Evolutionary conservation across 352 stramenopile genomes (phyloP), one percentile per base, ranked within the genome.

Genomic region (Pythium vanterpoolii): DNA sequence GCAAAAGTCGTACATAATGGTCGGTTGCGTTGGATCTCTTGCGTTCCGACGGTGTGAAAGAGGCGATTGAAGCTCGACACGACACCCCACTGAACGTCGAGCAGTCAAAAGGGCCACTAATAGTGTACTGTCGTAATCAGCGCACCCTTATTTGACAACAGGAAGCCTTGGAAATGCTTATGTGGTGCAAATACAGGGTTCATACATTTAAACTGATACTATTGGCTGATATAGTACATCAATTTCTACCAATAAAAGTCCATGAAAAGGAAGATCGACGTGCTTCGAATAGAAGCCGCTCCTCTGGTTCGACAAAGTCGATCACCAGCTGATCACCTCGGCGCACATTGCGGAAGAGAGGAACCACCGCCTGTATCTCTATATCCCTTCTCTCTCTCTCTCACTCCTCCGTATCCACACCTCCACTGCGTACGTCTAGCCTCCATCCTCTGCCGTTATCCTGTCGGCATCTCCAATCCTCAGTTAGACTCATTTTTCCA

Each of bases 1-100:
- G 74, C 84, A 94, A 62, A 94, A 94, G 78, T 94, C 84, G 71
- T 94, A 92, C 84, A 94, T 91, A 42, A 23, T 62, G 14, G 48
- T 30, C 7, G 21, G 13, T 44, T 30, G 33, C 6, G n/a, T 6
- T 13, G 21, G 44, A 36, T 33, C 47, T 39, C 60, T 23, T 42
- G 19, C 13, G 33, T 56, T 49, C 52, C 52, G 52, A 44, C 24
- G 39, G 52, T 60, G 30, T 27, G 14, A 13, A 52, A 43, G 39
- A 42, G 21, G 26, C 39, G 52, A 43, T 60, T 60, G 52, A 60
- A 60, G 54, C 54, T 34, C 44, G 44, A 13, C 21, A 30, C 23
- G 21, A n/a, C 38, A 44, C 21, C 4, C 9, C 30, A 48, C 21
- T 31, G 42, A 23, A 28, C 21, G 21, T 47, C 19, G 8, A 4